Evolutionary conservation across 2,329 filamentous ascomycete species (phyloP).

Genomic region (Diaporthe ampelina): DNA sequence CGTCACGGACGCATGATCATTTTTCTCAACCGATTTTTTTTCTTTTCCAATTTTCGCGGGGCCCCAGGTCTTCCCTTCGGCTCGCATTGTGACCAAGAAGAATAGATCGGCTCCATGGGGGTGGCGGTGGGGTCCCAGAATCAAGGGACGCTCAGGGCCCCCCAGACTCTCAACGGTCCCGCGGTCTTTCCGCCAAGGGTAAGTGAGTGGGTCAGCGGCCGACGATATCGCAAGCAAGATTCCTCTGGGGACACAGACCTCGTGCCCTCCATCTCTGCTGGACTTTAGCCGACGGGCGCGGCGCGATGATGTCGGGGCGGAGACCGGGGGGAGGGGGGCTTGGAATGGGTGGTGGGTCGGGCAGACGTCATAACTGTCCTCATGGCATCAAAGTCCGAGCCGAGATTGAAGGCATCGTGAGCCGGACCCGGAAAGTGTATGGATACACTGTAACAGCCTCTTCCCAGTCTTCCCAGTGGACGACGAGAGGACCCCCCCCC

Average conservation of each 20-base stretch:
- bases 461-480: background rate
- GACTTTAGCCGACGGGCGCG: constrained; percentile 20
- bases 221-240: constrained; percentile 9
- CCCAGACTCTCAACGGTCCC: background rate
- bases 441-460: background rate
- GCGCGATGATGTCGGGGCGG: constrained; percentile 22
- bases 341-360: background rate
- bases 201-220: constrained; percentile 17
- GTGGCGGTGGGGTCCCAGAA: too few species aligned
- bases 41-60: background rate
- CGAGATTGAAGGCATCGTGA: constrained; percentile 28
- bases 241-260: constrained; percentile 3
- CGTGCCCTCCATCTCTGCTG: background rate
- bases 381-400: background rate
- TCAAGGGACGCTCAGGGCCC: background rate
- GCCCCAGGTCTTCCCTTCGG: constrained; percentile 15
- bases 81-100: background rate
- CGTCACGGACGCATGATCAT: constrained; percentile 4
- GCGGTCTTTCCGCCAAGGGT: background rate
- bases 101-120: background rate
- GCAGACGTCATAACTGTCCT: constrained; percentile 7
- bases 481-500: background rate
- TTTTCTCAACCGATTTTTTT: background rate
- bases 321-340: background rate
- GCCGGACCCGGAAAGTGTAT: constrained; percentile 8